These are phyloP conservation scores for Candida montana DNA, from an alignment of 805 yeast genomes.

Conservation along the genomic window DNA sequence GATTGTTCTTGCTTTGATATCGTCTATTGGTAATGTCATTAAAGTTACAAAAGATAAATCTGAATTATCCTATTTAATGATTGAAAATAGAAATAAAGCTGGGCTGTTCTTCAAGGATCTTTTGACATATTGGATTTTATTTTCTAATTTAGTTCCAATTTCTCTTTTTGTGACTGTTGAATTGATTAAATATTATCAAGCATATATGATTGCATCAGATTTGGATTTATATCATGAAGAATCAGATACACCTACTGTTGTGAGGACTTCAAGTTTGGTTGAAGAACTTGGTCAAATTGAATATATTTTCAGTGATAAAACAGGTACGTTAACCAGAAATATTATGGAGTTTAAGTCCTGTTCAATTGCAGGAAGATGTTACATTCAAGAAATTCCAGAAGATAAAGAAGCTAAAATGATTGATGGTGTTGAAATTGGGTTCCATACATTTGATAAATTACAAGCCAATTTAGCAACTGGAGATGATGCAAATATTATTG, in stretches of 20 bases:
- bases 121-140: slow-evolving; percentile 92
- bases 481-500: slow-evolving; percentile 45
- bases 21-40: slow-evolving; percentile 84
- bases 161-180: slow-evolving; percentile 95
- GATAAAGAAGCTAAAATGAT: slow-evolving; percentile 67
- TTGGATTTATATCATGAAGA: slow-evolving; percentile 85
- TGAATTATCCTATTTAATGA: slow-evolving; percentile 55
- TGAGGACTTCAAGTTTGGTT: slow-evolving; percentile 90
- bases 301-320: slow-evolving; percentile 92
- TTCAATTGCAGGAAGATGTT: slow-evolving; percentile 87
- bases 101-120: slow-evolving; percentile 79
- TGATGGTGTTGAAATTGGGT: slow-evolving; percentile 83
- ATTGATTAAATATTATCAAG: slow-evolving; percentile 91
- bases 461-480: slow-evolving; percentile 42
- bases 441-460: slow-evolving; percentile 62
- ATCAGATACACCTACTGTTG: slow-evolving; percentile 91
- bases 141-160: slow-evolving; percentile 96
- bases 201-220: slow-evolving; percentile 88
- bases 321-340: slow-evolving; percentile 94
- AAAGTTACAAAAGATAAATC: slow-evolving; percentile 50
- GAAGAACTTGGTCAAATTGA: slow-evolving; percentile 98
- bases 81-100: slow-evolving; percentile 63
- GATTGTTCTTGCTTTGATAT: slow-evolving; percentile 67
- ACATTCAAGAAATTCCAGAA: slow-evolving; percentile 85
- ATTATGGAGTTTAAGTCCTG: slow-evolving; percentile 96